Evolutionary conservation across 2,329 filamentous ascomycete species (phyloP).

Genomic region (Apiospora phragmitis): DNA sequence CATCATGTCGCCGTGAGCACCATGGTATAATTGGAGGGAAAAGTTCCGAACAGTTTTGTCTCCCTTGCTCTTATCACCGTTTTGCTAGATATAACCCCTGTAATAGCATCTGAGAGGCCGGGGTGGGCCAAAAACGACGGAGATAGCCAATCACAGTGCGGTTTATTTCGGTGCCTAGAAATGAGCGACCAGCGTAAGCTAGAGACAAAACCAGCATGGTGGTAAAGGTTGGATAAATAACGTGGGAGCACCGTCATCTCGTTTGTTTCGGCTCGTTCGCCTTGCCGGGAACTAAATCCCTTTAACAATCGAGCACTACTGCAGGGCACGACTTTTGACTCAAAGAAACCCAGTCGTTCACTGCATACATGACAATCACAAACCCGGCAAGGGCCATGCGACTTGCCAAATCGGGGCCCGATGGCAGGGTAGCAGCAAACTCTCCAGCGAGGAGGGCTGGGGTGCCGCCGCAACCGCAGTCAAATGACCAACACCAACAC

Average conservation of each 20-base stretch:
- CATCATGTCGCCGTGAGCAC: neutral
- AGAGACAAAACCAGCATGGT: neutral
- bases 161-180: slow-evolving; percentile 1
- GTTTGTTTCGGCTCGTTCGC: neutral
- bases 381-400: neutral
- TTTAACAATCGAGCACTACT: neutral
- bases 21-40: neutral
- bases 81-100: neutral
- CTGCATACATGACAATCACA: neutral
- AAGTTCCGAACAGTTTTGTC: neutral
- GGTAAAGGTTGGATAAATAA: neutral
- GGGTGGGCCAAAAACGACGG: neutral
- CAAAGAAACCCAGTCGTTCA: neutral
- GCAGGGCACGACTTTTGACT: neutral
- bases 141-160: neutral
- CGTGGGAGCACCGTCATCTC: neutral
- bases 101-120: neutral
- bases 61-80: neutral
- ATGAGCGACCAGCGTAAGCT: neutral
- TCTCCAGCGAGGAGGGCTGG: neutral
- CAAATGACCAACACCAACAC: neutral
- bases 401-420: neutral
- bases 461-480: neutral
- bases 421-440: neutral
- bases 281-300: neutral